Evolutionary conservation across 2,329 filamentous ascomycete genomes (phyloP), one percentile per base, ranked within the genome.

Genomic region (Cladosporium sp.): DNA sequence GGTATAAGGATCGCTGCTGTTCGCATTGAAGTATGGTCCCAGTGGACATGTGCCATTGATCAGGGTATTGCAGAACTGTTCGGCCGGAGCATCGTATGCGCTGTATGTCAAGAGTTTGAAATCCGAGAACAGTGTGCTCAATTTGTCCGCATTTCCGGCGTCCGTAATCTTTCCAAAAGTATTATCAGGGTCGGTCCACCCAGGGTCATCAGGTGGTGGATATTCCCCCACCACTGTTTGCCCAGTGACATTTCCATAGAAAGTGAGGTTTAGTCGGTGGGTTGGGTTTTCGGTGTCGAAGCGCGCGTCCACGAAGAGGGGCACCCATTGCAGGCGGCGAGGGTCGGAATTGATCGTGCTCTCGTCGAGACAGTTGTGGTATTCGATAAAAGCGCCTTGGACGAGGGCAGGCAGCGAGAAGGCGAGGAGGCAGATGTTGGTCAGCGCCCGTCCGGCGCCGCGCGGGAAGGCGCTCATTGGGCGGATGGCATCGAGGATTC

Each of bases 201-300:
- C 89, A 0, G 80, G 68, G 63, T 82, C 78, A 59, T 78, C 68
- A 15, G 78, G 69, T 0, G 80, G 61, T 29, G 89, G 89, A 47
- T 89, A 79, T 2, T 69, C 54, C n/a, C 74, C 72, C 11, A 70
- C 64, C 2, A 76, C 75, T 39, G 79, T 76, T 44, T 85, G 82
- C 41, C 93, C 93, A 7, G 85, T 88, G 24, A 97, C 89, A 69
- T 97, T 96, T 45, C 91, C 92, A 74, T 89, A 97, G 41, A 96
- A 80, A 1, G 84, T 93, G 50, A 96, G 74, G 56, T 80, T 83
- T 43, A 99, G 76, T 36, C 78, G 80, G 64, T 91, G 82, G 44
- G 73, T 77, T 4, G 79, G 67, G 56, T 79, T 72, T 12, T 73
- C 68, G 22, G 79, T 76, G 20, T 58, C 51, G 73, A 95, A 95